Percentiles rank a stretch among this genome's conserved stretches.
Conservation (phyloP, 2,329 filamentous ascomycete genomes). For the Phyllosticta capitalensis region DNA sequence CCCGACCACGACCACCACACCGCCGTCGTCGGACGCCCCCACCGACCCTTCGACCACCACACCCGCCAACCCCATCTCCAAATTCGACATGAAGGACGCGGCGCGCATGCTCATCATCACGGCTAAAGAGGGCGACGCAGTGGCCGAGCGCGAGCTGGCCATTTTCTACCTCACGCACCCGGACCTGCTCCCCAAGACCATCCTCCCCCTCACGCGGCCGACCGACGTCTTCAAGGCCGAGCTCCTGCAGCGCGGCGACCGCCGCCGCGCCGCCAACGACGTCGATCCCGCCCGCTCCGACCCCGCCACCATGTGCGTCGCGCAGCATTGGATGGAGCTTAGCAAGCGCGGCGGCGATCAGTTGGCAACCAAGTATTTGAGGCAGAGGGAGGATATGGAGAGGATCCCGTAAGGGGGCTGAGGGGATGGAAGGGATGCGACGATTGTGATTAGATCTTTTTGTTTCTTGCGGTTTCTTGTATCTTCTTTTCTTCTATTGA, state of each 20-base stretch:
- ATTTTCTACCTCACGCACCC: slow-evolving; percentile 90
- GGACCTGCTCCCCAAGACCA: slow-evolving; percentile 69
- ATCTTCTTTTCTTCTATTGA: too few relatives aligned
- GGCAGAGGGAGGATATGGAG: slow-evolving; percentile 58
- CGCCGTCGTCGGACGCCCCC: slow-evolving; percentile 7
- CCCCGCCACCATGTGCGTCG: slow-evolving; percentile 82
- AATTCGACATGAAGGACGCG: slow-evolving; percentile 68
- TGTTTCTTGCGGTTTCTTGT: too few relatives aligned
- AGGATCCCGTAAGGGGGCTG: slow-evolving; percentile 47
- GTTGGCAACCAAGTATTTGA: slow-evolving; percentile 71
- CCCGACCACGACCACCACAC: slow-evolving; percentile 14
- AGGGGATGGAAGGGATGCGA: too few relatives aligned
- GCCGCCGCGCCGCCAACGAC: slow-evolving; percentile 17
- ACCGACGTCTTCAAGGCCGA: slow-evolving; percentile 85
- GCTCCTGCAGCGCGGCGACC: slow-evolving; percentile 58
- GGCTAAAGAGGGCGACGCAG: slow-evolving; percentile 80
- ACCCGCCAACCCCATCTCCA: slow-evolving; percentile 38
- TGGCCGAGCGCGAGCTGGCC: slow-evolving; percentile 84
- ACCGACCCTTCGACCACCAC: slow-evolving; percentile 16
- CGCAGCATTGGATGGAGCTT: slow-evolving; percentile 94
- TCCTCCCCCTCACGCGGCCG: slow-evolving; percentile 73
- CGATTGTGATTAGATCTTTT: too few relatives aligned
- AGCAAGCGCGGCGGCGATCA: slow-evolving; percentile 79
- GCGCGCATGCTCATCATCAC: slow-evolving; percentile 87
- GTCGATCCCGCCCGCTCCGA: slow-evolving; percentile 60